These are phyloP conservation scores for Mortierella sp. DNA, from an alignment of 371 early-diverging fungal species.

Conservation along the genomic window DNA sequence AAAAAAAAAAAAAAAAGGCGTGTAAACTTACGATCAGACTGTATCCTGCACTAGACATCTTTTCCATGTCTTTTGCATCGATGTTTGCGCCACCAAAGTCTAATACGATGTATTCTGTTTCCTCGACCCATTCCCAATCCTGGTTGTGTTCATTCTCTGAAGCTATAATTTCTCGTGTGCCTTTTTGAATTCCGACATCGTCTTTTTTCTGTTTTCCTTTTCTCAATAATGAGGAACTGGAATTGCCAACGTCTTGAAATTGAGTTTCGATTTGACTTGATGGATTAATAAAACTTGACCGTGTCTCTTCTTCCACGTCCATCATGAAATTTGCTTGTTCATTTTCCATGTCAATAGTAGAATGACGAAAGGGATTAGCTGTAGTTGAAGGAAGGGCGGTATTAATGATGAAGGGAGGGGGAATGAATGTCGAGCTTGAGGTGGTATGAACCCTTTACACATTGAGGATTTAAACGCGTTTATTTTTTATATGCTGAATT, in stretches of 20 bases:
- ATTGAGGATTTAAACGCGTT: no score
- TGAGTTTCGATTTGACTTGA: slow-evolving; percentile 31
- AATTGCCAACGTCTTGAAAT: slow-evolving; percentile 19
- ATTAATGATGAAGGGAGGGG: no score
- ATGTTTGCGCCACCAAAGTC: slow-evolving; percentile 41
- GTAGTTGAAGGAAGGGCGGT: no score
- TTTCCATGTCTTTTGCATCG: slow-evolving; percentile 29
- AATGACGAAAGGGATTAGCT: no score
- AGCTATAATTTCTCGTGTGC: background rate
- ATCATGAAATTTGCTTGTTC: background rate
- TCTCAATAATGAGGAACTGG: background rate
- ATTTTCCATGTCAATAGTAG: background rate
- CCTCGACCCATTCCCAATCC: slow-evolving; percentile 57
- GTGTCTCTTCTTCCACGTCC: background rate
- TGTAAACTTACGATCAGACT: slow-evolving; percentile 24
- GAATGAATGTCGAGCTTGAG: no score
- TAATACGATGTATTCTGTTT: slow-evolving; percentile 44
- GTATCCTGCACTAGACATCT: slow-evolving; percentile 13
- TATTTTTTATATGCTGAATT: no score
- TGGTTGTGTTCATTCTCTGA: slow-evolving; percentile 15
- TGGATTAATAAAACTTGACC: slow-evolving; percentile 20
- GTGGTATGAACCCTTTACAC: no score
- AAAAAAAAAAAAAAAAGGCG: background rate
- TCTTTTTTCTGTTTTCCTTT: background rate
- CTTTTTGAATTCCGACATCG: background rate